Base-by-base conservation (phyloP, 106 monocot species). In the Cymbidium sinense region DNA sequence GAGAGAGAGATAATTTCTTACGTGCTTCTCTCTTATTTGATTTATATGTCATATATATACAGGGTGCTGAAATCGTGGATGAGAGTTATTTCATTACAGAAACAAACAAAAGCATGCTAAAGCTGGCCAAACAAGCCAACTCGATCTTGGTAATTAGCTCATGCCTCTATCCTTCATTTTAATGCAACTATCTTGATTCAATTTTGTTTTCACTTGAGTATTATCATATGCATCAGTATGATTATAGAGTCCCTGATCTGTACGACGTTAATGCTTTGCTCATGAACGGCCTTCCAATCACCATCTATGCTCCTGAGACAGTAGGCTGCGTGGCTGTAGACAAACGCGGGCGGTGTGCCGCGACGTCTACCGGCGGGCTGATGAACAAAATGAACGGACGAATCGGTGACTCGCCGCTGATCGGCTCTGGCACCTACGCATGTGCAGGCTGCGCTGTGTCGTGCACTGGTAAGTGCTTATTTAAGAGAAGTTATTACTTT, bases 361-460 rank as follows among this genome's bases (percentile, higher is more conserved):
- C 98, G 7, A 98, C 98, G 6, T 98, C 98, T 34, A 98, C 98
- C 1, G 95, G 98, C 10, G 98, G 94, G 27, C 88, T 98, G 51
- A 90, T 98, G 98, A 98, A 98, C 84, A 98, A 98, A 76, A 88
- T 83, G 83, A 71, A 51, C 39, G 98, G 98, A 15, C 86, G 98
- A 19, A 92, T 98, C 65, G 98, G 98, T 10, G 98, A 98, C 85
- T 98, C 98, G 1, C 94, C 98, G 0, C 52, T 98, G 36, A 94
- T 98, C 39, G 98, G 98, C 0, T 51, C 98, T 0, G 98, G 98
- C 1, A 98, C 98, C 11, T 98, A 98, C 79, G 98, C 98, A 4
- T 94, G 98, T 74, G 28, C 76, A 19, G 34, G 76, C 2, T 98
- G 98, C 51, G 98, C 90, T 0, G 84, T 98, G 13, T 94, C 98